Percentiles rank a stretch among this genome's conserved stretches.
Conservation (phyloP, 768 basidiomycete genomes). For the Glaciozyma antarctica region DNA sequence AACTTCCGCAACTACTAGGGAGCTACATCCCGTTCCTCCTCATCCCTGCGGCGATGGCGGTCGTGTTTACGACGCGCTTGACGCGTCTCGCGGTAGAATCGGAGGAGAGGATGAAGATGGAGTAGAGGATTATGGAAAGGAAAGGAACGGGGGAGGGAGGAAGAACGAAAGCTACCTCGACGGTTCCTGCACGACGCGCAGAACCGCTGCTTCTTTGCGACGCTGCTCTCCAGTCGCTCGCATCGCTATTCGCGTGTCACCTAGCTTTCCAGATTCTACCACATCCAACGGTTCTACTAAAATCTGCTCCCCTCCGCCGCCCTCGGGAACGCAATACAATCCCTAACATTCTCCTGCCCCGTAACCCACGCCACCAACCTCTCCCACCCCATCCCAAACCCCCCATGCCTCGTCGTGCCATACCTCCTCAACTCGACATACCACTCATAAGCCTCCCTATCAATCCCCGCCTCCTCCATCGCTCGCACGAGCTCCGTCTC, state of each 20-base stretch:
- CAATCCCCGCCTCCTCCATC: conserved; percentile 48
- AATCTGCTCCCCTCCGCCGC: conserved; percentile 32
- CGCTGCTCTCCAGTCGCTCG: too few relatives aligned
- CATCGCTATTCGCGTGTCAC: too few relatives aligned
- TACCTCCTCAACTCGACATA: conserved; percentile 74
- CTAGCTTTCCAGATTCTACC: too few relatives aligned
- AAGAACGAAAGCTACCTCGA: too few relatives aligned
- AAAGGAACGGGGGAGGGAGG: too few relatives aligned
- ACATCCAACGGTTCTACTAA: neutral
- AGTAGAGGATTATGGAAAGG: too few relatives aligned
- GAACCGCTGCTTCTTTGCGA: too few relatives aligned
- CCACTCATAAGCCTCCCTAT: conserved; percentile 43
- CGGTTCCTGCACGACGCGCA: too few relatives aligned
- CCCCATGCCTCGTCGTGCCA: conserved; percentile 84
- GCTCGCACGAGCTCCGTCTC: conserved; percentile 46
- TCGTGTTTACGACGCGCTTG: conserved; percentile 52
- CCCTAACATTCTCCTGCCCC: conserved; percentile 80
- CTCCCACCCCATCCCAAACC: conserved; percentile 95
- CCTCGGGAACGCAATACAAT: conserved; percentile 83
- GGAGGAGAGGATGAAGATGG: too few relatives aligned
- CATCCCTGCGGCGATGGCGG: conserved; percentile 58
- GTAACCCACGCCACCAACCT: conserved; percentile 76
- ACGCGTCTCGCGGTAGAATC: neutral
- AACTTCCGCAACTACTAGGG: conserved; percentile 52
- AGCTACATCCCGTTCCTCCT: conserved; percentile 70